Percentiles rank a stretch among this genome's conserved stretches.
phyloP scores from a whole-genome alignment of 176 grass and related monocot species.

The Bromus sterilis region DNA sequence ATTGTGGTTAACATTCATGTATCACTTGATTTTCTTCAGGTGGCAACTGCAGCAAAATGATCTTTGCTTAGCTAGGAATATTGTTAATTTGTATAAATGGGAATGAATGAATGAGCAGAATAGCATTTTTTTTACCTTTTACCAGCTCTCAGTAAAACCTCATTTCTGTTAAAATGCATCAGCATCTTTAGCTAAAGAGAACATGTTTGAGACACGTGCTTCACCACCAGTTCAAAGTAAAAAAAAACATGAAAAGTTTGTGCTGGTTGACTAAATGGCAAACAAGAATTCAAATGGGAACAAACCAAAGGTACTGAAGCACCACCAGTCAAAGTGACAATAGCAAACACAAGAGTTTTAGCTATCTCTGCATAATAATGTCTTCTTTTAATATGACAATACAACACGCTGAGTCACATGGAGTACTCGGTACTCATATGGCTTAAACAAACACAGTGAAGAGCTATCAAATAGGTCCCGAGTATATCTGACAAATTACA shows the following conservation, averaged over 20 bases:
- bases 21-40: not conserved
- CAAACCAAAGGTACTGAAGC: not conserved
- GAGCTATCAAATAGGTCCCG: not conserved
- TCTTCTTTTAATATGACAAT: not conserved
- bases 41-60: not conserved
- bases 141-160: not conserved
- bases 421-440: not conserved
- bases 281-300: not conserved
- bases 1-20: not conserved
- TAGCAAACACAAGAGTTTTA: not conserved
- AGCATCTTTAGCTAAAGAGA: not conserved
- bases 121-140: not conserved
- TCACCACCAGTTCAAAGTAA: not conserved
- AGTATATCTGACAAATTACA: constrained; percentile 13
- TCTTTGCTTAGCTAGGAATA: not conserved
- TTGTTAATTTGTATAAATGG: too few species aligned
- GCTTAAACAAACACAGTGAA: not conserved
- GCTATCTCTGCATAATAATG: not conserved
- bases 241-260: too few species aligned
- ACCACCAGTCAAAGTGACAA: not conserved
- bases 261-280: not conserved
- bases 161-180: not conserved
- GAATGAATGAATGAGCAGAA: too few species aligned
- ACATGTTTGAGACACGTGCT: not conserved
- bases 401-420: not conserved